Percentiles rank a stretch among this genome's conserved stretches.
These are phyloP conservation scores for Carex parvula DNA, from an alignment of 176 grass and related monocot genomes.

Conservation along the genomic window DNA sequence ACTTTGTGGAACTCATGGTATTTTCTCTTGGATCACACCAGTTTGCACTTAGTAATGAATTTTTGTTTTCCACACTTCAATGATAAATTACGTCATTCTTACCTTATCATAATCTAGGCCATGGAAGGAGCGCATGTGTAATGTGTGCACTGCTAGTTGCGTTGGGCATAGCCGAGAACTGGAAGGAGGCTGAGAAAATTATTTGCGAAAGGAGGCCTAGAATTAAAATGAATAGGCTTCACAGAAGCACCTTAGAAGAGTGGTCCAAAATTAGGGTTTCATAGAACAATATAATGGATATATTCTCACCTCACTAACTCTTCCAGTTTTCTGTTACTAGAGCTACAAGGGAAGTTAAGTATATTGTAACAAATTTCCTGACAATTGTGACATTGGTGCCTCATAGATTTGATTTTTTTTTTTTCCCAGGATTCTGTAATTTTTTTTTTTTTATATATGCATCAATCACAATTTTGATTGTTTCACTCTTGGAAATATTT, in stretches of 20 bases:
- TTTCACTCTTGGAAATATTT: background rate
- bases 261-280: slow-evolving; percentile 51
- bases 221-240: slow-evolving; percentile 82
- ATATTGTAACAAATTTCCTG: slow-evolving; percentile 12
- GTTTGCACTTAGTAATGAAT: background rate
- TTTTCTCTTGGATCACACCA: background rate
- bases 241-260: slow-evolving; percentile 67
- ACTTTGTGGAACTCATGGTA: background rate
- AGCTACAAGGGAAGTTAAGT: slow-evolving; percentile 20
- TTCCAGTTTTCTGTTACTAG: background rate
- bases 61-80: background rate
- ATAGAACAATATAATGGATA: slow-evolving; percentile 30
- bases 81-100: background rate
- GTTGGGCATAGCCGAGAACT: slow-evolving; percentile 52
- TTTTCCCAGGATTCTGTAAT: slow-evolving; percentile 15
- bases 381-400: slow-evolving; percentile 1
- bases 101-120: slow-evolving; percentile 41
- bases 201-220: slow-evolving; percentile 51
- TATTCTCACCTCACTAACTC: background rate
- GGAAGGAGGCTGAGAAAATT: slow-evolving; percentile 74
- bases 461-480: slow-evolving; percentile 8
- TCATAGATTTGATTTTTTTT: background rate
- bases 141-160: slow-evolving; percentile 75
- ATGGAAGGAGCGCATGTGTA: slow-evolving; percentile 81
- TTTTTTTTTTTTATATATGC: background rate